Base-by-base conservation (phyloP, 2,329 filamentous ascomycete species). In the Colletotrichum navitas region DNA sequence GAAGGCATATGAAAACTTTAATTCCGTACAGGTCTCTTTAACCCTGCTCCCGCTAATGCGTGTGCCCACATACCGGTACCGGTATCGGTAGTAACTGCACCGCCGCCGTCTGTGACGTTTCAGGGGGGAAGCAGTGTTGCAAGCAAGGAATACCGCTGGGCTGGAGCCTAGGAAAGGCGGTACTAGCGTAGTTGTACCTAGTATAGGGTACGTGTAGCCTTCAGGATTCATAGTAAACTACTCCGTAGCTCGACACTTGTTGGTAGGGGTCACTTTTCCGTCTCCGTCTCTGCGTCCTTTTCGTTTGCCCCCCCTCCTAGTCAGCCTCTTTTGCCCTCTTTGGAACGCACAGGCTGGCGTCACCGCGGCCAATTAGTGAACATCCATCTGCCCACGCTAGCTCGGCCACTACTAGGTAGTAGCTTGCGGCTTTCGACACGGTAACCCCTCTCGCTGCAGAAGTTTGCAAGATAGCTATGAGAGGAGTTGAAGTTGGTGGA, bases 91-190 rank as follows among this genome's bases (percentile, higher is more conserved):
- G 29, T 61, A 43, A 63, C 43, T 59, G 64, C 51, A 52, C 63
- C 51, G 63, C 63, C 51, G 63, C 68, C 34, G 16, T 18, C 8
- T 21, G 64, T 59, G 36, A 68, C 68, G 68, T 71, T 71, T 71
- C 68, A 71, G 64, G 65, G 64, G 64, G 18, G 58, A 10, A 59
- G 58, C 52, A 71, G 36, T 63, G 64, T 68, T 63, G 68, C 68
- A 63, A 63, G 58, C 56, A 62, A 62, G 55, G 4, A 49, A 12
- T 26, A 45, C 45, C 62, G 62, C 45, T 60, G 10, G 66, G 52
- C 49, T 52, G 66, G 64, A 58, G 61, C 61, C 43, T 55, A 34
- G 45, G 34, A 64, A 24, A 43, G 41, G 67, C 24, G n/a, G 16
- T 21, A 21, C 18, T 5, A 58, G 39, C 12, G 56, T 45, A 59